Percentiles rank a stretch among this genome's conserved stretches.
These are phyloP conservation scores for Monosporascus sp. DNA, from an alignment of 2,329 filamentous ascomycete species.

Conservation along the genomic window DNA sequence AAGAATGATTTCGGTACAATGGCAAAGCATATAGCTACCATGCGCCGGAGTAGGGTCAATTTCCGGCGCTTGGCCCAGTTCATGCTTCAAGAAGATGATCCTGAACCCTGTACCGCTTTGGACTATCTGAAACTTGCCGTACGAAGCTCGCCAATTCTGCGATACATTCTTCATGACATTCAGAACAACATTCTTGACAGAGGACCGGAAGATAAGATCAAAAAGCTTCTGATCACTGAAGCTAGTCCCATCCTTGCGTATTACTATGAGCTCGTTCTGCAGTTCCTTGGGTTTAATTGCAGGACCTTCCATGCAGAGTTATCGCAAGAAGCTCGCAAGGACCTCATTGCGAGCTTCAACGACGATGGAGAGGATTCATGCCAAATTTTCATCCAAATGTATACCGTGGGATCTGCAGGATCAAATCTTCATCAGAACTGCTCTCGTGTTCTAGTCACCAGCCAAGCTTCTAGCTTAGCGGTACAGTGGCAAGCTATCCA, in stretches of 20 bases:
- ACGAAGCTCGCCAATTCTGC: conserved; percentile 18
- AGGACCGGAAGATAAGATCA: conserved; percentile 10
- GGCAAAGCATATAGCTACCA: conserved; percentile 7
- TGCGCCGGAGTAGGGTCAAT: conserved; percentile 15
- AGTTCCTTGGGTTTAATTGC: conserved; percentile 23
- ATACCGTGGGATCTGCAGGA: conserved; percentile 22
- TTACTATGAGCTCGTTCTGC: conserved; percentile 24
- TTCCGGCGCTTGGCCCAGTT: conserved; percentile 17
- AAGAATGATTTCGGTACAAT: conserved; percentile 10
- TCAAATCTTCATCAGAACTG: conserved; percentile 24
- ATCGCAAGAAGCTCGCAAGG: conserved; percentile 12
- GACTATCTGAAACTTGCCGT: conserved; percentile 18
- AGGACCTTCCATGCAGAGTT: conserved; percentile 19
- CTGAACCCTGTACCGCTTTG: conserved; percentile 12
- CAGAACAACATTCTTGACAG: conserved; percentile 16
- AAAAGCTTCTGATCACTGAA: conserved; percentile 24
- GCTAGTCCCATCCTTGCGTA: conserved; percentile 19
- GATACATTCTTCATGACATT: conserved; percentile 21
- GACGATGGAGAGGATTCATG: conserved; percentile 9
- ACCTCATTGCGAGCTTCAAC: conserved; percentile 21
- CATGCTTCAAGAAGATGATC: conserved; percentile 5
- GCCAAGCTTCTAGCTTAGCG: conserved; percentile 18
- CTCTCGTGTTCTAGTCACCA: conserved; percentile 19
- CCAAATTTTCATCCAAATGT: conserved; percentile 25
- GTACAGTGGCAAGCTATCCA: conserved; percentile 22